phyloP scores from a whole-genome alignment of 345 rosid species.

The Citrus australasica region DNA sequence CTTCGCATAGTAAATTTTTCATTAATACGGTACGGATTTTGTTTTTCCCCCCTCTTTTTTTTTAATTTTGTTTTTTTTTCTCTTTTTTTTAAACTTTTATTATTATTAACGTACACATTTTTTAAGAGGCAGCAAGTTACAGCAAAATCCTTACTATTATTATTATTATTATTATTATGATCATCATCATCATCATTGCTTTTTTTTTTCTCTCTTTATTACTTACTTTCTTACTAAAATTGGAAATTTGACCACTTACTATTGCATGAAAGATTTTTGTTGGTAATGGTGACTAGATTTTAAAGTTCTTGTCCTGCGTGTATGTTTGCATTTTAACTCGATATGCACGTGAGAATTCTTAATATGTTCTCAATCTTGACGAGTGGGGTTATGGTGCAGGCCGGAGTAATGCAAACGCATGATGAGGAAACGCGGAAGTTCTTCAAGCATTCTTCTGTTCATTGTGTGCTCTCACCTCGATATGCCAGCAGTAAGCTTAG shows the following conservation, averaged over 20 bases:
- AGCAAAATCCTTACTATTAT: no score
- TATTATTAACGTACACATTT: no score
- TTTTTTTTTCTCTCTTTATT: no score
- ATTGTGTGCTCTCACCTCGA: slow-evolving; percentile 65
- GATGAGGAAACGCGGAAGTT: slow-evolving; percentile 74
- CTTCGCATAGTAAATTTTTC: slow-evolving; percentile 73
- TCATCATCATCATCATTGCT: no score
- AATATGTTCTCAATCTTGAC: neutral
- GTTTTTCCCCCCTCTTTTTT: neutral
- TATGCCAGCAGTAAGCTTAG: slow-evolving; percentile 86
- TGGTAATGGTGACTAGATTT: neutral
- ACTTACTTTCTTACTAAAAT: neutral
- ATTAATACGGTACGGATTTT: slow-evolving; percentile 52
- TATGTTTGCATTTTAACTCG: no score
- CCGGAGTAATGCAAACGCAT: slow-evolving; percentile 73
- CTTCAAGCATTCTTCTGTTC: slow-evolving; percentile 68
- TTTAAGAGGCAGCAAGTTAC: no score
- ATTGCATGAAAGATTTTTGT: neutral
- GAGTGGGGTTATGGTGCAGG: slow-evolving; percentile 24
- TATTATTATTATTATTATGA: no score
- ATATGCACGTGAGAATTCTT: neutral
- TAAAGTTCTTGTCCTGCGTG: no score
- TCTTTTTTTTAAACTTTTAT: neutral
- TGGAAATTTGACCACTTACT: neutral
- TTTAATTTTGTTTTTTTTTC: neutral